phyloP scores from a whole-genome alignment of 2,329 filamentous ascomycete genomes.

The Neurospora crassa region DNA sequence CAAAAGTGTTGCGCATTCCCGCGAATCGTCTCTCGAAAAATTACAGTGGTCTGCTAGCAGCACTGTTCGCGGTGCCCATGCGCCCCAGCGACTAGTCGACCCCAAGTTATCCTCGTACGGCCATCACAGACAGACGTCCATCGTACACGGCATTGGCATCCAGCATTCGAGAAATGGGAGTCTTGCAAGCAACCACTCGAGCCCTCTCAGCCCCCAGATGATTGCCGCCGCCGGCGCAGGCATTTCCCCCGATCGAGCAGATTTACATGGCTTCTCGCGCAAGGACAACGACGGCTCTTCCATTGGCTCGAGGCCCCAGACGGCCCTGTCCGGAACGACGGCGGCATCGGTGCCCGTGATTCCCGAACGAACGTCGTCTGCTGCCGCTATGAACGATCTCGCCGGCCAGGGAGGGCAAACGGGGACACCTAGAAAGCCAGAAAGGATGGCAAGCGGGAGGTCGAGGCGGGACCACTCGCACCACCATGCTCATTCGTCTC shows the following conservation, averaged over 20 bases:
- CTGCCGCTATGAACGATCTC: constrained; percentile 30
- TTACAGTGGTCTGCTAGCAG: constrained; percentile 24
- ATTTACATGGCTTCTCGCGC: constrained; percentile 37
- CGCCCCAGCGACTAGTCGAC: constrained; percentile 41
- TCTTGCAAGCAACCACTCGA: constrained; percentile 67
- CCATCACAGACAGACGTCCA: constrained; percentile 92
- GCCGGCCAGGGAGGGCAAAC: constrained; percentile 21
- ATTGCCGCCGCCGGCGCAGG: constrained; percentile 59
- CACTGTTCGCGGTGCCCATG: constrained; percentile 27
- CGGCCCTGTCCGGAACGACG: constrained; percentile 38
- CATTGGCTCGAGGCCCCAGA: constrained; percentile 32
- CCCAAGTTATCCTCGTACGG: constrained; percentile 55
- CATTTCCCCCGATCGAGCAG: constrained; percentile 41
- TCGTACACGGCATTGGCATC: constrained; percentile 72
- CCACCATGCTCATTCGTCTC: constrained; percentile 67
- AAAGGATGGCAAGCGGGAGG: constrained; percentile 54
- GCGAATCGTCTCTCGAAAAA: constrained; percentile 51
- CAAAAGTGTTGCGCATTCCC: constrained; percentile 40
- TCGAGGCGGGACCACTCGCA: constrained; percentile 62
- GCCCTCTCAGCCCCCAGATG: constrained; percentile 80
- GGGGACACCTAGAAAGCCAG: constrained; percentile 41
- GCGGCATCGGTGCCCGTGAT: constrained; percentile 18
- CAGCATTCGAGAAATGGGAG: constrained; percentile 90
- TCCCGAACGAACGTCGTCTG: constrained; percentile 37
- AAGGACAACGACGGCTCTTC: constrained; percentile 33